phyloP scores from a whole-genome alignment of 2,329 filamentous ascomycete species.

The Ceratocystis diversiconidia region DNA sequence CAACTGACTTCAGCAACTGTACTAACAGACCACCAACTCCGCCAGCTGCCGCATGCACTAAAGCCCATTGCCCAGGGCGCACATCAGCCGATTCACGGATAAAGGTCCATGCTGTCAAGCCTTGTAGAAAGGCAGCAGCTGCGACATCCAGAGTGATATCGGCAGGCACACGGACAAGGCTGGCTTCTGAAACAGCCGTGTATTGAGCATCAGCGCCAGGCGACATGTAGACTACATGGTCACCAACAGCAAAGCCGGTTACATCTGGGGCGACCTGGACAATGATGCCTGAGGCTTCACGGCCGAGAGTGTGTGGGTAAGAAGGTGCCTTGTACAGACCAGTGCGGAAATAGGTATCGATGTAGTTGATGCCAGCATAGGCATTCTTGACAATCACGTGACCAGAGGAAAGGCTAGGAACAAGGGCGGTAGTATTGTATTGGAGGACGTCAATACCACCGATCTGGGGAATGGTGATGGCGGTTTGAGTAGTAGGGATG shows the following conservation, averaged over 20 bases:
- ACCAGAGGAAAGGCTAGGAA: conserved; percentile 38
- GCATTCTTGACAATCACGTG: conserved; percentile 49
- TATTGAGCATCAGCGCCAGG: conserved; percentile 42
- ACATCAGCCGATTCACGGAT: conserved; percentile 65
- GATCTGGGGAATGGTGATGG: conserved; percentile 48
- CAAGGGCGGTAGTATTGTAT: conserved; percentile 33
- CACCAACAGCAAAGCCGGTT: conserved; percentile 46
- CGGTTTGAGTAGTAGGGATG: conserved; percentile 50
- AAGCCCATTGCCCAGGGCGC: conserved; percentile 61
- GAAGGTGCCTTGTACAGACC: conserved; percentile 50
- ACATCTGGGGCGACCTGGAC: conserved; percentile 43
- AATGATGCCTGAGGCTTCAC: conserved; percentile 62
- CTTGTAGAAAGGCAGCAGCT: conserved; percentile 61
- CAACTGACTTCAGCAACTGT: conserved; percentile 58
- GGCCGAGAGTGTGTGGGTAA: conserved; percentile 63
- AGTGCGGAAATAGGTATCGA: conserved; percentile 62
- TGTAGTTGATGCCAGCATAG: conserved; percentile 52
- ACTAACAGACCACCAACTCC: conserved; percentile 64
- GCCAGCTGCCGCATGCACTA: conserved; percentile 76
- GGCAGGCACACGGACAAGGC: conserved; percentile 49
- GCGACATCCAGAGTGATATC: conserved; percentile 46
- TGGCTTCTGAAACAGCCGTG: conserved; percentile 37
- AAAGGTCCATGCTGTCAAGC: conserved; percentile 67
- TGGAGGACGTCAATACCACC: conserved; percentile 59
- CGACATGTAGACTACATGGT: conserved; percentile 57